Evolutionary conservation across 257 asterid genomes (phyloP).

Genomic region (Prunella vulgaris): DNA sequence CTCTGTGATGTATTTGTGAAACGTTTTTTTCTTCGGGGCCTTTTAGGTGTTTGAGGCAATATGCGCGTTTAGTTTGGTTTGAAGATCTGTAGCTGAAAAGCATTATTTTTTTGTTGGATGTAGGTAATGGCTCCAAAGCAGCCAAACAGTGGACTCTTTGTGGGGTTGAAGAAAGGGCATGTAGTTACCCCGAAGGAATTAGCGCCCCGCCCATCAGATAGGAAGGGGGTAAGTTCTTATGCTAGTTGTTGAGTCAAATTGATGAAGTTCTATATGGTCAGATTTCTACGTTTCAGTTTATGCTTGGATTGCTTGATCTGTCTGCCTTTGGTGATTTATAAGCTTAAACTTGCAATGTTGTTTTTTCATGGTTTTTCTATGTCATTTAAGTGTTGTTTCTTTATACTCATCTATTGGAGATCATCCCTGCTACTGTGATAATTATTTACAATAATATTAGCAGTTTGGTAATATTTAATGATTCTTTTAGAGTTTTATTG

Average conservation of each 20-base stretch:
- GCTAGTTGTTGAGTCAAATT: not conserved
- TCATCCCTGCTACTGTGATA: not conserved
- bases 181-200: slow-evolving; percentile 77
- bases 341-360: not conserved
- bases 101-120: slow-evolving; percentile 1
- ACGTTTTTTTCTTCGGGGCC: too few relatives aligned
- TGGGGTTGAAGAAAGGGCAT: slow-evolving; percentile 81
- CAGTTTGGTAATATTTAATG: too few relatives aligned
- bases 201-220: slow-evolving; percentile 78
- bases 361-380: not conserved
- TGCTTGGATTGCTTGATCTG: not conserved
- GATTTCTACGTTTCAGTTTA: not conserved
- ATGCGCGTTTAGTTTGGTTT: not conserved
- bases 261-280: not conserved
- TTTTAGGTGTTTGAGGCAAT: not conserved
- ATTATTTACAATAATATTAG: not conserved
- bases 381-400: not conserved
- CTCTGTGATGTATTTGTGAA: not conserved
- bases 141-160: slow-evolving; percentile 66
- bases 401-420: not conserved
- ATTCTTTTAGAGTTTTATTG: not conserved
- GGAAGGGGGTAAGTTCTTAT: slow-evolving; percentile 69
- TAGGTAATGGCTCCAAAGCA: slow-evolving; percentile 80
- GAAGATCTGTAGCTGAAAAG: not conserved
- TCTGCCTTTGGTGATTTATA: not conserved